phyloP scores from a whole-genome alignment of 768 basidiomycete species.

The Pleurotus tuoliensis region DNA sequence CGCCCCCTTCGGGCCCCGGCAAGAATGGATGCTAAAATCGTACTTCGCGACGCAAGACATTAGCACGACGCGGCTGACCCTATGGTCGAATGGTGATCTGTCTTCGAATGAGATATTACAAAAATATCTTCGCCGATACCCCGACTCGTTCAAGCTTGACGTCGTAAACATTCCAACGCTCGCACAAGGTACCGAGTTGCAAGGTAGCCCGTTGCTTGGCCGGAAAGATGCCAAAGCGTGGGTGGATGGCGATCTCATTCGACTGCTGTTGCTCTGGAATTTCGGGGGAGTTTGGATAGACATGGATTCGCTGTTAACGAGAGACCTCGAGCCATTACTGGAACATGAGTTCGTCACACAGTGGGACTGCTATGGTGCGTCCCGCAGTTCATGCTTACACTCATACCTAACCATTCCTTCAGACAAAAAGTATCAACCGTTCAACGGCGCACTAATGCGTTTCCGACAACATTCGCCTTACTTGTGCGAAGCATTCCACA shows the following conservation, averaged over 20 bases:
- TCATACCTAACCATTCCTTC: not conserved
- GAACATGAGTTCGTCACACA: conserved; percentile 98
- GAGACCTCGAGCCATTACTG: conserved; percentile 80
- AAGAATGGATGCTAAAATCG: conserved; percentile 89
- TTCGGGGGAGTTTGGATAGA: conserved; percentile 96
- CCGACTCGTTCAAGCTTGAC: conserved; percentile 66
- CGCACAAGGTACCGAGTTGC: conserved; percentile 74
- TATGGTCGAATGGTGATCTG: conserved; percentile 92
- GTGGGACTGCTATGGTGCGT: conserved; percentile 96
- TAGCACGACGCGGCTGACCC: conserved; percentile 53
- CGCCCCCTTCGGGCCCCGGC: conserved; percentile 71
- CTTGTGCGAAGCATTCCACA: conserved; percentile 93
- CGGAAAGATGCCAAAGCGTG: conserved; percentile 79
- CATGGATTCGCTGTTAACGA: conserved; percentile 91
- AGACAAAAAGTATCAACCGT: conserved; percentile 73
- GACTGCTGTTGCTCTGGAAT: conserved; percentile 84
- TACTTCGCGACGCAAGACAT: conserved; percentile 91
- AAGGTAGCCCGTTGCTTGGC: conserved; percentile 56
- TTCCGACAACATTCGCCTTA: conserved; percentile 91
- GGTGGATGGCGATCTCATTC: conserved; percentile 93
- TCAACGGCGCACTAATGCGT: conserved; percentile 95
- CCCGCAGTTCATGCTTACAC: not conserved
- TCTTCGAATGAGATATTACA: conserved; percentile 50
- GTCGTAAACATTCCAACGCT: conserved; percentile 64
- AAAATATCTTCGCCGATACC: conserved; percentile 57